Base-by-base conservation (phyloP, 768 basidiomycete genomes). In the Termitomyces sp. region DNA sequence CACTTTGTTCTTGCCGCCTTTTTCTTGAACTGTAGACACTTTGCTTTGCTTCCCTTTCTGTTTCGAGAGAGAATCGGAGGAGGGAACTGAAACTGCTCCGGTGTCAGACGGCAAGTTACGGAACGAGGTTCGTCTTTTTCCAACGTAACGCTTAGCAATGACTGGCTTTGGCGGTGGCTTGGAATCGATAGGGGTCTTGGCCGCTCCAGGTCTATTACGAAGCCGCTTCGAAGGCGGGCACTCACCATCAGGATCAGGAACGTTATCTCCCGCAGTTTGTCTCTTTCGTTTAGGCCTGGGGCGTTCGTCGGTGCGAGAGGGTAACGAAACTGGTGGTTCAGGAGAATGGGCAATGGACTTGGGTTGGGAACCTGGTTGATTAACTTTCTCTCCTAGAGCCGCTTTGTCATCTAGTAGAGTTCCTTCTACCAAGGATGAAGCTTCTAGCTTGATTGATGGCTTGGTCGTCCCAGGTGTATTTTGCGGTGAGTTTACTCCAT, bases 71-170 rank as follows among this genome's bases (percentile, higher is more conserved):
- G 48, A 12, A 50, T 57, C 42, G 16, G 62, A 42, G 5, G 57
- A 44, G n/a, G 61, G 51, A 9, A 62, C 62, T 26, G 73, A 71
- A 47, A 70, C 65, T 48, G 70, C 69, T 47, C 76, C 57, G 2
- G 51, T 49, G 53, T 39, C 53, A 18, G 53, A 52, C 15, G 56
- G 15, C 34, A 50, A 55, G 4, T 39, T 42, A 20, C 73, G 68
- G 29, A 76, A 72, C 6, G 75, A 69, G 26, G 63, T 62, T 36
- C 71, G 70, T 18, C 63, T 68, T 61, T 72, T 73, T 60, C 69
- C 73, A 3, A 66, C 66, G 57, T 69, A 70, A 58, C 68, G 73
- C 55, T 70, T 77, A 4, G 63, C 60, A 29, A 59, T 55, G 4
- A 56, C 65, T 49, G 58, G 37, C 26, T 36, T 53, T 55, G 29